These are phyloP conservation scores for Globisporangium viniferum DNA, from an alignment of 352 stramenopile species.

Conservation along the genomic window DNA sequence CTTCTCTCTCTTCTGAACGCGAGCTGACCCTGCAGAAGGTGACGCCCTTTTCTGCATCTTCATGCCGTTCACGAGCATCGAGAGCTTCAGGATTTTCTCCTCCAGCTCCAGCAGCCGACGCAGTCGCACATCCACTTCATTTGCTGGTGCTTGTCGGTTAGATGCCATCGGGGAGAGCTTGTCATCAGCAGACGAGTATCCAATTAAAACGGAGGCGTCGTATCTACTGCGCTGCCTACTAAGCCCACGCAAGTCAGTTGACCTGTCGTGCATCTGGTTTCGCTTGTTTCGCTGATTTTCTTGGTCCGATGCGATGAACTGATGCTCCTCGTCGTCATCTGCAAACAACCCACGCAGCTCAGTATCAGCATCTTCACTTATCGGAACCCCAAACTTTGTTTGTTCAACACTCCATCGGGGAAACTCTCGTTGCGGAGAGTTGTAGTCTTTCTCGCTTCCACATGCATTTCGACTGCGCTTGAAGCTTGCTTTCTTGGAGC, in stretches of 20 bases:
- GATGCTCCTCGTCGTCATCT: neutral
- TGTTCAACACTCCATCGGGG: neutral
- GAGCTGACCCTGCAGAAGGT: neutral
- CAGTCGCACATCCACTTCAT: neutral
- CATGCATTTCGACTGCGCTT: conserved; percentile 8
- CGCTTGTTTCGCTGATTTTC: conserved; percentile 9
- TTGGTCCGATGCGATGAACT: conserved; percentile 9
- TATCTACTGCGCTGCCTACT: neutral
- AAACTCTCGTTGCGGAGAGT: neutral
- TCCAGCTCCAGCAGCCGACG: conserved; percentile 14
- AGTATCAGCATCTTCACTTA: neutral
- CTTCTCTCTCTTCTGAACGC: neutral
- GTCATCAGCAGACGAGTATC: neutral
- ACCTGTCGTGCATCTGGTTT: neutral
- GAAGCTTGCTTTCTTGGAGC: conserved; percentile 8
- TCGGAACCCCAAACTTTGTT: neutral
- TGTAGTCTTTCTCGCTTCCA: neutral
- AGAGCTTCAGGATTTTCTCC: conserved; percentile 10
- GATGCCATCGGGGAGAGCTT: neutral
- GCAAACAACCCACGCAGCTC: neutral
- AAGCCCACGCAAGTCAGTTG: neutral
- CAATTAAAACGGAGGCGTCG: conserved; percentile 10
- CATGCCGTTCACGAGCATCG: conserved; percentile 11
- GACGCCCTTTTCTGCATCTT: neutral
- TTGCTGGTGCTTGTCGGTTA: neutral